Conservation (phyloP, 1,284 basidiomycete genomes). For the Irpex sp. region DNA sequence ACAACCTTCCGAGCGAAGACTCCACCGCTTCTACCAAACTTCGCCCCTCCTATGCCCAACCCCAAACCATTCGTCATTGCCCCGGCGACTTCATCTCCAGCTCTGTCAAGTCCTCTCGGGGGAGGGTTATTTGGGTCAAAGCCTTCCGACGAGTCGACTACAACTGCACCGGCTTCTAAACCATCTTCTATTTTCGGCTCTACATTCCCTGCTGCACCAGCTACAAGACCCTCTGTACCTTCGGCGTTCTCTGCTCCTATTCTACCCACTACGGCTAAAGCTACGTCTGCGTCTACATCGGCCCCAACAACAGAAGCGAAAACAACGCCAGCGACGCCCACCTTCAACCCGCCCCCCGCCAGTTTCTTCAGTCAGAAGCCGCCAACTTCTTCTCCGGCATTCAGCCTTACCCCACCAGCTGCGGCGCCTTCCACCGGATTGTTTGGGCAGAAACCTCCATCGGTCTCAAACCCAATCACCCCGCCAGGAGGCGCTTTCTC, state of each 20-base stretch:
- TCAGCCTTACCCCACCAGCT: neutral
- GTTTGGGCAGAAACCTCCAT: slow-evolving; percentile 8
- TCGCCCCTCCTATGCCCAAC: slow-evolving; percentile 17
- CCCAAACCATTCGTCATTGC: slow-evolving; percentile 19
- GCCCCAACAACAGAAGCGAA: neutral
- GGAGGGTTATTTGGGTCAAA: slow-evolving; percentile 14
- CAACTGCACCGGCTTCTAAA: neutral
- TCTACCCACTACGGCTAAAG: neutral
- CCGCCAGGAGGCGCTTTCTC: neutral
- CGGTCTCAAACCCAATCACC: neutral
- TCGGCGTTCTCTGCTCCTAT: neutral
- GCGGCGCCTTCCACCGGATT: neutral
- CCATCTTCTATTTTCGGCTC: neutral
- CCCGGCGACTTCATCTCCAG: slow-evolving; percentile 12
- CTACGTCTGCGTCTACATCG: neutral
- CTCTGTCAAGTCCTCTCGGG: slow-evolving; percentile 5
- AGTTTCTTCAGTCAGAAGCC: slow-evolving; percentile 4
- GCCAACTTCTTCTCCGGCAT: neutral
- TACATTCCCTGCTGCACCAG: slow-evolving; percentile 6
- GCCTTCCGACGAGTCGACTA: neutral
- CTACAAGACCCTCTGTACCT: slow-evolving; percentile 7
- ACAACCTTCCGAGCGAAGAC: slow-evolving; percentile 24
- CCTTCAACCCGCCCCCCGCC: neutral
- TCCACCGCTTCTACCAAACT: slow-evolving; percentile 36
- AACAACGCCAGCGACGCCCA: neutral